These are phyloP conservation scores for Penicillium decumbens DNA, from an alignment of 2,329 filamentous ascomycete species.

Conservation along the genomic window DNA sequence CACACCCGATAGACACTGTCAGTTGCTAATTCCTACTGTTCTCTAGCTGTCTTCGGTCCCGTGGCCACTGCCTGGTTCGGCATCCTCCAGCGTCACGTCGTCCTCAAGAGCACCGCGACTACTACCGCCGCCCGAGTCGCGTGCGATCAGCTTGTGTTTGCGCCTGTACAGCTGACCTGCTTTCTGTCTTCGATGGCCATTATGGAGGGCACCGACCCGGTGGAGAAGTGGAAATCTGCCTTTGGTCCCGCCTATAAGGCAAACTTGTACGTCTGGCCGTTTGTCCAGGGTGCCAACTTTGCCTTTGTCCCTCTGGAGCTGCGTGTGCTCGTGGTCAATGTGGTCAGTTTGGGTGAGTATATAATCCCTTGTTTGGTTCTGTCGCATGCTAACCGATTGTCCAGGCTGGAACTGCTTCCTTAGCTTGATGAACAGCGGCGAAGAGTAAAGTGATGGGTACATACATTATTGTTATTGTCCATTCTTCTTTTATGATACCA, in stretches of 20 bases:
- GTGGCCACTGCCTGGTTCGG: slow-evolving; percentile 82
- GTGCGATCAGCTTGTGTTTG: slow-evolving; percentile 76
- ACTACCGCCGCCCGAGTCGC: slow-evolving; percentile 75
- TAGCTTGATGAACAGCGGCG: slow-evolving; percentile 52
- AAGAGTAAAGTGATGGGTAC: slow-evolving; percentile 24
- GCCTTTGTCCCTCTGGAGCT: slow-evolving; percentile 78
- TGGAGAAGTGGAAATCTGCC: slow-evolving; percentile 66
- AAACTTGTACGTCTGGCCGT: slow-evolving; percentile 86
- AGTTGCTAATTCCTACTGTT: not conserved
- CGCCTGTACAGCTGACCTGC: slow-evolving; percentile 72
- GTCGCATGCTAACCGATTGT: slow-evolving; percentile 9
- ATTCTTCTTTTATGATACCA: slow-evolving; percentile 5
- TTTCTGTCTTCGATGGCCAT: slow-evolving; percentile 83
- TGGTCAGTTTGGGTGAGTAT: slow-evolving; percentile 63
- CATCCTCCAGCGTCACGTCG: slow-evolving; percentile 68
- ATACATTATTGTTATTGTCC: slow-evolving; percentile 8
- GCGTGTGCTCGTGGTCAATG: slow-evolving; percentile 79
- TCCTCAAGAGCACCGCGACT: slow-evolving; percentile 58
- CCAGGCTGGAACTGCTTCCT: slow-evolving; percentile 58
- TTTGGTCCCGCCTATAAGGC: slow-evolving; percentile 69
- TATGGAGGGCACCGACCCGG: slow-evolving; percentile 63
- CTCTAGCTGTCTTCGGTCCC: slow-evolving; percentile 70
- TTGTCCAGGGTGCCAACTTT: slow-evolving; percentile 82
- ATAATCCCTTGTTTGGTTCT: not conserved
- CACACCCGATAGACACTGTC: not conserved